Evolutionary conservation across 345 rosid species (phyloP).

Genomic region (Arabis alpina): DNA sequence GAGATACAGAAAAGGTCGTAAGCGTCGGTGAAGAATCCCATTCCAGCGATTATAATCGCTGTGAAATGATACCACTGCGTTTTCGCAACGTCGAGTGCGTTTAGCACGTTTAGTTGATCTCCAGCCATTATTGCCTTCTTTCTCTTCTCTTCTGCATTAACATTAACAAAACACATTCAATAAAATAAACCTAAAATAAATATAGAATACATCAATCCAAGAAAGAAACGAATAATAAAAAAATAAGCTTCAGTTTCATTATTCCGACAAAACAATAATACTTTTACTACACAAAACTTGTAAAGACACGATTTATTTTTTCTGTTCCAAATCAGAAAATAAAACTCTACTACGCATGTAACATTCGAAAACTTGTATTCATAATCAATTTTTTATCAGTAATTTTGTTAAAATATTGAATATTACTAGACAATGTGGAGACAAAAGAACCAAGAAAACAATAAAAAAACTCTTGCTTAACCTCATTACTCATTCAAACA

Average conservation of each 20-base stretch:
- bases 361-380: not conserved
- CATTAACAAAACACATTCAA: slow-evolving; percentile 7
- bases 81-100: slow-evolving; percentile 73
- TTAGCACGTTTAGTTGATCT: slow-evolving; percentile 61
- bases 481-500: slow-evolving; percentile 18
- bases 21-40: slow-evolving; percentile 89
- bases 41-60: slow-evolving; percentile 75
- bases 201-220: not conserved
- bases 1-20: slow-evolving; percentile 83
- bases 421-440: not conserved
- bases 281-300: not conserved
- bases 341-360: not conserved
- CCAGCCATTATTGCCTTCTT: slow-evolving; percentile 55
- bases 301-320: not conserved
- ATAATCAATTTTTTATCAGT: too few species aligned
- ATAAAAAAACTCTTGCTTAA: not conserved
- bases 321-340: too few species aligned
- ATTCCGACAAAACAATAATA: not conserved
- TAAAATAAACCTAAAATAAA: too few species aligned
- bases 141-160: slow-evolving; percentile 22
- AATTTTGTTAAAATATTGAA: too few species aligned
- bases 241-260: not conserved
- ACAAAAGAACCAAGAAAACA: not conserved
- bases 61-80: slow-evolving; percentile 90
- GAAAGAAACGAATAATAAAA: not conserved